Evolutionary conservation across 1,284 basidiomycete species (phyloP).

Genomic region (Termitomyces sp.): DNA sequence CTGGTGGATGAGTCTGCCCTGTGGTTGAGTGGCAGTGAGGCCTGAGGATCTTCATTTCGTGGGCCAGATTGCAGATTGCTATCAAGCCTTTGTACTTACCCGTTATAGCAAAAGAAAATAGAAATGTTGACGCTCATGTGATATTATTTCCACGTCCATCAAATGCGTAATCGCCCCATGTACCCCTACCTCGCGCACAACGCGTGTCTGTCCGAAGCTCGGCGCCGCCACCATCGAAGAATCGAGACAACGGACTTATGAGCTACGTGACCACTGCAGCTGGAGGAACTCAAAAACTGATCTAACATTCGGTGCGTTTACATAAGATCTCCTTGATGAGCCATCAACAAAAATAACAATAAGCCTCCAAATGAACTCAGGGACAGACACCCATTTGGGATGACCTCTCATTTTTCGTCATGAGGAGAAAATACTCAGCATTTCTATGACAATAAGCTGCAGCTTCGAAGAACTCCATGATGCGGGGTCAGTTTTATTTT

Average conservation of each 20-base stretch:
- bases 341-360: conserved; percentile 29
- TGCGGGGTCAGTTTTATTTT: conserved; percentile 22
- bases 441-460: conserved; percentile 30
- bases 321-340: conserved; percentile 5
- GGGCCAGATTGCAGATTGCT: no score
- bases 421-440: conserved; percentile 10
- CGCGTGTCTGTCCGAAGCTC: background rate
- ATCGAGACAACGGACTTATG: background rate
- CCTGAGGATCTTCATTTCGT: background rate
- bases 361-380: conserved; percentile 28
- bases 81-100: conserved; percentile 1
- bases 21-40: no score
- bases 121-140: background rate
- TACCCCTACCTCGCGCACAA: background rate
- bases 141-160: background rate
- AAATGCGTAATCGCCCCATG: background rate
- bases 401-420: conserved; percentile 19
- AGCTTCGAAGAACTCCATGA: conserved; percentile 15
- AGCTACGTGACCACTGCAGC: background rate
- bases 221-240: background rate
- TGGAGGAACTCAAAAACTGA: conserved; percentile 15
- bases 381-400: conserved; percentile 27
- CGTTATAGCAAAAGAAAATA: background rate
- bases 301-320: conserved; percentile 14
- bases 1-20: background rate